phyloP scores from a whole-genome alignment of 2,329 filamentous ascomycete genomes.

The Xylariales sp. region DNA sequence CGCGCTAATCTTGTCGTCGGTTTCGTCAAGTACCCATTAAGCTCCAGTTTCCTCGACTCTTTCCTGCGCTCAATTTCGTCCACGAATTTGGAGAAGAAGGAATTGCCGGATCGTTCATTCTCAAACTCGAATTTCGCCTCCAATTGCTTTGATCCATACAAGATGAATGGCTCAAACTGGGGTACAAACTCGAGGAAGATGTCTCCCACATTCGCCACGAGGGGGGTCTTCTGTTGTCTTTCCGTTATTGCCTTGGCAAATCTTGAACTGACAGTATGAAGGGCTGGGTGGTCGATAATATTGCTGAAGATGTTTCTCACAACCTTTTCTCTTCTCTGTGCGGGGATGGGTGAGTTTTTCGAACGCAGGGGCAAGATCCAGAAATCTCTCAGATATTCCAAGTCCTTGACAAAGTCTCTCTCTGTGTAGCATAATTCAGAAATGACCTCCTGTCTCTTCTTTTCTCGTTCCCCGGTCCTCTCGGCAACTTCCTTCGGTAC shows the following conservation, averaged over 20 bases:
- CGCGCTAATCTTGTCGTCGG: slow-evolving; percentile 91
- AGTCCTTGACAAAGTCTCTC: slow-evolving; percentile 96
- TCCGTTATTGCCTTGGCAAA: slow-evolving; percentile 86
- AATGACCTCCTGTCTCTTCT: slow-evolving; percentile 97
- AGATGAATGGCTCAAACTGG: slow-evolving; percentile 91
- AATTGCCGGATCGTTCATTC: slow-evolving; percentile 84
- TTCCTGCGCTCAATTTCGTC: slow-evolving; percentile 95
- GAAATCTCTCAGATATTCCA: slow-evolving; percentile 96
- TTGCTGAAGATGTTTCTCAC: slow-evolving; percentile 95
- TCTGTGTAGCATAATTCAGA: slow-evolving; percentile 99
- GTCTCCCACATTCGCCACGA: slow-evolving; percentile 86
- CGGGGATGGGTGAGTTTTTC: slow-evolving; percentile 79
- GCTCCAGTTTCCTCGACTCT: slow-evolving; percentile 91
- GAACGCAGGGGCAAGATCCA: slow-evolving; percentile 92
- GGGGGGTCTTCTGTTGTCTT: slow-evolving; percentile 82
- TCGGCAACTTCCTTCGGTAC: slow-evolving; percentile 94
- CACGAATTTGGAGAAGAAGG: slow-evolving; percentile 82
- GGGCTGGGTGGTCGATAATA: slow-evolving; percentile 74
- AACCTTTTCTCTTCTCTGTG: slow-evolving; percentile 81
- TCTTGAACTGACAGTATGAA: slow-evolving; percentile 84
- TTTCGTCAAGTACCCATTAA: slow-evolving; percentile 97
- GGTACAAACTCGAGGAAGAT: slow-evolving; percentile 91
- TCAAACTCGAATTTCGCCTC: slow-evolving; percentile 98
- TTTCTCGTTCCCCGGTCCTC: slow-evolving; percentile 81
- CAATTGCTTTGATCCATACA: slow-evolving; percentile 91